Percentiles rank a stretch among this genome's conserved stretches.
phyloP scores from a whole-genome alignment of 1,139 yeast genomes.

The Kodamaea alishanica region DNA sequence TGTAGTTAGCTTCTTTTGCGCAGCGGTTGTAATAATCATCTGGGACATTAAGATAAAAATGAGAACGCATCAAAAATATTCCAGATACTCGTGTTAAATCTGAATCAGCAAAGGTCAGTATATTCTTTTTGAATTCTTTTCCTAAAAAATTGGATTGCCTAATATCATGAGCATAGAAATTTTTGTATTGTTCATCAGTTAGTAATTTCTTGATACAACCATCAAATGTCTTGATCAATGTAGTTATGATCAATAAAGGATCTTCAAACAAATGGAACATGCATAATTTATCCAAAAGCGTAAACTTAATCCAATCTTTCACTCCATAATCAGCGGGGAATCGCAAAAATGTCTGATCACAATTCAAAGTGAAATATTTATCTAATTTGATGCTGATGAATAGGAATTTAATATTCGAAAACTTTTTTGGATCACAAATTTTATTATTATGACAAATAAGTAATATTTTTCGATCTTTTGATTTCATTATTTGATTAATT shows the following conservation, averaged over 20 bases:
- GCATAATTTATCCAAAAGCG: constrained; percentile 6
- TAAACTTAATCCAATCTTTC: constrained; percentile 14
- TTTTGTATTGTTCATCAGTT: constrained; percentile 6
- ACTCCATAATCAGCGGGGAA: constrained; percentile 25
- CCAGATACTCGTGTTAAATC: neutral
- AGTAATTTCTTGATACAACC: constrained; percentile 7
- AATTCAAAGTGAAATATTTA: constrained; percentile 8
- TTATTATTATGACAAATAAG: constrained; percentile 12
- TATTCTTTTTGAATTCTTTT: neutral
- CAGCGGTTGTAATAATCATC: neutral
- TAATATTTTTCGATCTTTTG: constrained; percentile 6
- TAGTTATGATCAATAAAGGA: constrained; percentile 5
- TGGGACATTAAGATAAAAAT: neutral
- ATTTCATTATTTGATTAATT: constrained; percentile 7
- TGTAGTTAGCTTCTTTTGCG: constrained; percentile 5
- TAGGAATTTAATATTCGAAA: constrained; percentile 18
- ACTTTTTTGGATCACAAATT: constrained; percentile 11
- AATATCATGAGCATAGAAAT: constrained; percentile 5
- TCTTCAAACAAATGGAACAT: constrained; percentile 4
- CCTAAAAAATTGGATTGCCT: constrained; percentile 3
- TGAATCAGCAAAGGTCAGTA: neutral
- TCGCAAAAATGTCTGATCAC: constrained; percentile 9
- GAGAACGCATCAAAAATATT: neutral
- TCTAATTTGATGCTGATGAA: constrained; percentile 18
- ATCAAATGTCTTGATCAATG: constrained; percentile 6